phyloP scores from a whole-genome alignment of 169 alveolate species.

The Plasmodium reichenowi region DNA sequence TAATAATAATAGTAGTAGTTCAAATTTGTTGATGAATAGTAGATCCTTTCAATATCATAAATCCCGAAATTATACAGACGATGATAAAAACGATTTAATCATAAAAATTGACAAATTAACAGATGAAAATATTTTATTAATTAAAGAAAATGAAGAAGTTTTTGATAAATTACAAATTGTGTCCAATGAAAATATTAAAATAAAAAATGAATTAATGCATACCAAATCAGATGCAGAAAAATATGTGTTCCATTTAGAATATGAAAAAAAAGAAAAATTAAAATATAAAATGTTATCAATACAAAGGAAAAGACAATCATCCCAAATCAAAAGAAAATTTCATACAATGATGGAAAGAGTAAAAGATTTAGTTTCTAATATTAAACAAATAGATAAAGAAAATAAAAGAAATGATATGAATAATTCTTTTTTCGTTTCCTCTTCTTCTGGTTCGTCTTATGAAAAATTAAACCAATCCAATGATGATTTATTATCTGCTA shows the following conservation, averaged over 20 bases:
- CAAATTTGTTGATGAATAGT: no score
- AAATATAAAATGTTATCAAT: slow-evolving; percentile 65
- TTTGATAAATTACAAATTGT: slow-evolving; percentile 50
- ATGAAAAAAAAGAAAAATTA: slow-evolving; percentile 67
- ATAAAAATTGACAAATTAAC: slow-evolving; percentile 30
- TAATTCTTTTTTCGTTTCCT: slow-evolving; percentile 71
- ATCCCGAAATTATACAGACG: slow-evolving; percentile 5
- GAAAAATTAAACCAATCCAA: not conserved
- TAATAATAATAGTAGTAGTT: no score
- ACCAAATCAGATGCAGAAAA: slow-evolving; percentile 73
- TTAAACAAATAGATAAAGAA: slow-evolving; percentile 71
- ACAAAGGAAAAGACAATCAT: slow-evolving; percentile 45
- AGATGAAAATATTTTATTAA: slow-evolving; percentile 43
- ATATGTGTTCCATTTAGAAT: slow-evolving; percentile 48
- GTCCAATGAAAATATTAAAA: slow-evolving; percentile 63
- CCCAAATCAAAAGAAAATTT: slow-evolving; percentile 28
- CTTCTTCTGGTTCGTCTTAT: slow-evolving; percentile 41
- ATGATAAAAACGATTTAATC: slow-evolving; percentile 36
- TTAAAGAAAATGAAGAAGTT: slow-evolving; percentile 75
- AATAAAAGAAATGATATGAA: slow-evolving; percentile 67
- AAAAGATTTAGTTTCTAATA: slow-evolving; percentile 36
- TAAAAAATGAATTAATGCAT: slow-evolving; percentile 62
- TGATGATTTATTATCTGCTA: slow-evolving; percentile 34
- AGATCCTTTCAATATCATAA: not conserved
- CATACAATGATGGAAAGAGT: slow-evolving; percentile 62